Conservation (phyloP, 1,284 basidiomycete species). For the Heterobasidion parviporum region DNA sequence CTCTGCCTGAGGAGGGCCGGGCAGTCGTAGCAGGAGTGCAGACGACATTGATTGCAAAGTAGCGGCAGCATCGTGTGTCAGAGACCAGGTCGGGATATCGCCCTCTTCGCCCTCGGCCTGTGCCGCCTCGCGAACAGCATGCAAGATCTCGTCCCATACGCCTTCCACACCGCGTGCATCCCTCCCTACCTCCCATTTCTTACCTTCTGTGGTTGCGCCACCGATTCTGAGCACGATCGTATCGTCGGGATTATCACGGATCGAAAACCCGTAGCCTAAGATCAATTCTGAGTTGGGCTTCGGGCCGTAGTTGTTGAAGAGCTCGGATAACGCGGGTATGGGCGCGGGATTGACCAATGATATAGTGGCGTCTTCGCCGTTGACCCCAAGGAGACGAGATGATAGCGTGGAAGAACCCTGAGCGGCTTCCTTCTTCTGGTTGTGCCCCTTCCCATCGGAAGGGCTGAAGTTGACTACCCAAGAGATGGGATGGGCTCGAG, state of each 20-base stretch:
- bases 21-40: slow-evolving; percentile 45
- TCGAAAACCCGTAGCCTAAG: slow-evolving; percentile 81
- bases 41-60: slow-evolving; percentile 59
- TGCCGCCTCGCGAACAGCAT: slow-evolving; percentile 25
- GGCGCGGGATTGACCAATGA: slow-evolving; percentile 39
- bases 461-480: slow-evolving; percentile 56
- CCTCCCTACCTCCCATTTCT: slow-evolving; percentile 58
- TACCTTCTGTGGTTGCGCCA: slow-evolving; percentile 25
- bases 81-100: slow-evolving; percentile 7
- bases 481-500: slow-evolving; percentile 61
- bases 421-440: too few relatives aligned
- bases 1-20: slow-evolving; percentile 17
- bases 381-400: neutral
- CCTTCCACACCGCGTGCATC: slow-evolving; percentile 44
- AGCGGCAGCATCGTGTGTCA: slow-evolving; percentile 49
- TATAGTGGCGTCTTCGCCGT: slow-evolving; percentile 13
- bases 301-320: slow-evolving; percentile 86
- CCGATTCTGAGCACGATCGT: slow-evolving; percentile 74
- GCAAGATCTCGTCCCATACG: slow-evolving; percentile 52
- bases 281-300: slow-evolving; percentile 85
- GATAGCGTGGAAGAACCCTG: neutral
- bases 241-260: slow-evolving; percentile 74
- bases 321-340: slow-evolving; percentile 39
- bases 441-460: neutral
- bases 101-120: slow-evolving; percentile 13